A percentile compares a stretch with the other conserved stretches of the same genome.
Evolutionary conservation across 345 rosid genomes (phyloP).

Genomic region (Hibiscus syriacus): DNA sequence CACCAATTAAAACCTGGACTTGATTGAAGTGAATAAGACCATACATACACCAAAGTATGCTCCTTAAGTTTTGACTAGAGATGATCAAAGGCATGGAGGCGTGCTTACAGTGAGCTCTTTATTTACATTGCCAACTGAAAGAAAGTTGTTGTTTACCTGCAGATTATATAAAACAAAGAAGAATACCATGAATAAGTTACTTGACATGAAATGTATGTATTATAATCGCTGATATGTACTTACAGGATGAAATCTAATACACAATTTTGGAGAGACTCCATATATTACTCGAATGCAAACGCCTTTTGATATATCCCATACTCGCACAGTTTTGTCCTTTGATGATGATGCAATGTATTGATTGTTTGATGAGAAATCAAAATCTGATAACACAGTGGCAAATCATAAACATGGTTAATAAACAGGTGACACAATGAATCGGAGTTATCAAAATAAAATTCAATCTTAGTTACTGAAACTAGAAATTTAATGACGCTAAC

Average conservation of each 20-base stretch:
- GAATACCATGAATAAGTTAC: background rate
- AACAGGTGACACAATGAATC: background rate
- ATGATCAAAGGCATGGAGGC: constrained; percentile 5
- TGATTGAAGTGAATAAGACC: background rate
- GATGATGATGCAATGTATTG: constrained; percentile 93
- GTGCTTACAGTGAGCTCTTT: constrained; percentile 75
- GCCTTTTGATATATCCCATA: constrained; percentile 88
- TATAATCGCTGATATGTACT: constrained; percentile 29
- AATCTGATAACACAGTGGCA: constrained; percentile 49
- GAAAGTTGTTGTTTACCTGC: constrained; percentile 96
- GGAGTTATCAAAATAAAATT: background rate
- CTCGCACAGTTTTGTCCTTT: constrained; percentile 92
- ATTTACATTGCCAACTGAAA: constrained; percentile 85
- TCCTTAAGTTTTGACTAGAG: background rate
- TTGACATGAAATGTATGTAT: background rate
- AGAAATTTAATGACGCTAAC: background rate
- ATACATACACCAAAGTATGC: background rate
- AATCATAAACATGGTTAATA: constrained; percentile 14
- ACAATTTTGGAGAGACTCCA: constrained; percentile 76
- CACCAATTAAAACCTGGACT: constrained; percentile 14
- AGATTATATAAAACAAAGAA: background rate
- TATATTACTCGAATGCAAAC: constrained; percentile 93
- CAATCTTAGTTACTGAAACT: background rate
- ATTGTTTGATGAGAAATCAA: constrained; percentile 94
- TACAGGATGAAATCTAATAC: constrained; percentile 95